Conservation (phyloP, 2,329 filamentous ascomycete genomes). For the Aspergillus sp. region DNA sequence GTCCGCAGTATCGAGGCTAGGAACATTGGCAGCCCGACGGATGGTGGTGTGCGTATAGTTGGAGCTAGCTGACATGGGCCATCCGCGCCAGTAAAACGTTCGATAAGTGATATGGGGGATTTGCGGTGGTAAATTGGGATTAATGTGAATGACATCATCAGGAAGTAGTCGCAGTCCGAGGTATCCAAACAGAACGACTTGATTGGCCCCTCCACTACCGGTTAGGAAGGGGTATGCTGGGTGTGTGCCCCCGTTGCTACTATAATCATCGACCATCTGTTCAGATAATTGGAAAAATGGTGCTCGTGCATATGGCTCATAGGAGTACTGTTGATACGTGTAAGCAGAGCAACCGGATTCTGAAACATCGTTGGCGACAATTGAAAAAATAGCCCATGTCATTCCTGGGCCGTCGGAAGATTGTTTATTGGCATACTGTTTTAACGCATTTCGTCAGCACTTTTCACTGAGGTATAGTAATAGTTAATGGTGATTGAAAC, state of each 20-base stretch:
- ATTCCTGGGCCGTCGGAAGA: conserved; percentile 65
- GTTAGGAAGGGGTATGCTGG: conserved; percentile 69
- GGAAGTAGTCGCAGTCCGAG: conserved; percentile 59
- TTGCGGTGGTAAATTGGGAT: conserved; percentile 63
- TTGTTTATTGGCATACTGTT: conserved; percentile 61
- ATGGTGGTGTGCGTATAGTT: conserved; percentile 63
- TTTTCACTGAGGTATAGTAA: neutral
- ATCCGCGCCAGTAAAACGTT: conserved; percentile 63
- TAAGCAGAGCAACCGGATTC: conserved; percentile 64
- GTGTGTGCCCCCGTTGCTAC: conserved; percentile 60
- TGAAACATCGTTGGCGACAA: conserved; percentile 61
- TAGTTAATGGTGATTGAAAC: conserved; percentile 9
- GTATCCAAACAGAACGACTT: conserved; percentile 64
- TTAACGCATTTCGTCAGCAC: conserved; percentile 1
- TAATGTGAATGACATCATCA: conserved; percentile 55
- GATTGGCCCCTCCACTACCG: conserved; percentile 64
- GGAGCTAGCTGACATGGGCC: conserved; percentile 56
- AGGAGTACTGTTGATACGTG: conserved; percentile 62
- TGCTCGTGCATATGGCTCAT: conserved; percentile 59
- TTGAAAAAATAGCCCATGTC: conserved; percentile 67
- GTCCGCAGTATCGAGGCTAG: conserved; percentile 50
- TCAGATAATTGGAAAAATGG: conserved; percentile 70
- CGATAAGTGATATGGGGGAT: conserved; percentile 57
- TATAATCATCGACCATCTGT: conserved; percentile 58
- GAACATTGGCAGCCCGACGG: conserved; percentile 44